A percentile compares a stretch with the other conserved stretches of the same genome.
Conservation (phyloP, 1,139 yeast species). For the Barnettozyma hawaiiensis region DNA sequence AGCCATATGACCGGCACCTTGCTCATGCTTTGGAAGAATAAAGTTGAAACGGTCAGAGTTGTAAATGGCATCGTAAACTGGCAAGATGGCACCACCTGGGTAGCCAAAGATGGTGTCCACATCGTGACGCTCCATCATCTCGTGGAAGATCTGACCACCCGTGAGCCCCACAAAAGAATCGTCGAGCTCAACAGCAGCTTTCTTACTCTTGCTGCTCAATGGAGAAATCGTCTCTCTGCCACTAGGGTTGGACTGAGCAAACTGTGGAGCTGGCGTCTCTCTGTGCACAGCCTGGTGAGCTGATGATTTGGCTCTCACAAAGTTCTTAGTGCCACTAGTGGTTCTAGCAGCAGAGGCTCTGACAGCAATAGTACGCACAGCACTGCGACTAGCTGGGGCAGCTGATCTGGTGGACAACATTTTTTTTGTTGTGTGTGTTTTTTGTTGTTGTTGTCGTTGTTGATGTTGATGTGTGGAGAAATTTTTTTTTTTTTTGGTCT, state of each 20-base stretch:
- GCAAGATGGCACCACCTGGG: slow-evolving; percentile 98
- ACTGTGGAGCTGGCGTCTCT: slow-evolving; percentile 26
- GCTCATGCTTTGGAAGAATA: slow-evolving; percentile 94
- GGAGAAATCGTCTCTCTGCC: slow-evolving; percentile 4
- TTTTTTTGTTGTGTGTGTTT: too few relatives aligned
- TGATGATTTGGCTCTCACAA: slow-evolving; percentile 5
- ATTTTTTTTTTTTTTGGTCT: neutral
- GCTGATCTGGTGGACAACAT: slow-evolving; percentile 4
- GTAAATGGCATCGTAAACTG: slow-evolving; percentile 95
- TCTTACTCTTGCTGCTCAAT: slow-evolving; percentile 9
- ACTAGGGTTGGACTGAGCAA: slow-evolving; percentile 19
- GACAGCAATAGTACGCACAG: slow-evolving; percentile 1
- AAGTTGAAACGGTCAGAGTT: slow-evolving; percentile 85
- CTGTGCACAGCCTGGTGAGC: slow-evolving; percentile 14
- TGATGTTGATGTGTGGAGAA: neutral
- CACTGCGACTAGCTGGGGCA: neutral
- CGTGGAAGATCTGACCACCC: slow-evolving; percentile 97
- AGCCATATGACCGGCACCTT: slow-evolving; percentile 99
- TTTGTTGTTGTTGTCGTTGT: too few relatives aligned
- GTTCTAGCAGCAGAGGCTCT: slow-evolving; percentile 2
- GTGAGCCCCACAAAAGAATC: slow-evolving; percentile 89
- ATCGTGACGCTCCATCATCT: slow-evolving; percentile 94
- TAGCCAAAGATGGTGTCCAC: slow-evolving; percentile 94
- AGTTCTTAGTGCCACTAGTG: neutral
- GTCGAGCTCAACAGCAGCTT: slow-evolving; percentile 49